A percentile compares a stretch with the other conserved stretches of the same genome.
Conservation (phyloP, 192 early-diverging fungal genomes). For the Backusella psychrophila region DNA sequence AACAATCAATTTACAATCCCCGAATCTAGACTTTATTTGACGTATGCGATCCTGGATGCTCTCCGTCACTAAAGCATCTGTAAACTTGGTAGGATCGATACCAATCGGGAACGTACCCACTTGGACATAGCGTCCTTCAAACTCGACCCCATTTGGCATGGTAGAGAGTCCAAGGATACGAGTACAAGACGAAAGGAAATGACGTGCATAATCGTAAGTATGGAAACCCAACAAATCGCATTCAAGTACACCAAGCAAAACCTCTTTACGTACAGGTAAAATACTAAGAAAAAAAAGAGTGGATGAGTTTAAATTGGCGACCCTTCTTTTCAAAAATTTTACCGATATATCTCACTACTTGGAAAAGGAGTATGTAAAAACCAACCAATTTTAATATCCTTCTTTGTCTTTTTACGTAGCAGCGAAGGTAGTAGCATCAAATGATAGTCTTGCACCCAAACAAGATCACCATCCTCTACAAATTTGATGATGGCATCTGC, state of each 20-base stretch:
- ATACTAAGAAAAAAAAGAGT: slow-evolving; percentile 46
- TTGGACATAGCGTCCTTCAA: slow-evolving; percentile 88
- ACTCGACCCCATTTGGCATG: slow-evolving; percentile 92
- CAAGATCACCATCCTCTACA: slow-evolving; percentile 84
- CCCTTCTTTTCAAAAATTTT: slow-evolving; percentile 6
- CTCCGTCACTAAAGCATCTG: slow-evolving; percentile 71
- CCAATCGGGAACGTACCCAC: slow-evolving; percentile 99
- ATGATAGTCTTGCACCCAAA: slow-evolving; percentile 97
- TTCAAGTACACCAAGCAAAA: slow-evolving; percentile 88
- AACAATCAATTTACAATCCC: slow-evolving; percentile 85
- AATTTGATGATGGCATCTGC: slow-evolving; percentile 82
- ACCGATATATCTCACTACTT: slow-evolving; percentile 92
- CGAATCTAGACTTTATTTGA: slow-evolving; percentile 77
- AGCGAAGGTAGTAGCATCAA: slow-evolving; percentile 93
- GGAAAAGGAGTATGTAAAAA: slow-evolving; percentile 99
- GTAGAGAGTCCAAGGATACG: slow-evolving; percentile 94
- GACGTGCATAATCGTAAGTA: slow-evolving; percentile 98
- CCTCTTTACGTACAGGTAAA: slow-evolving; percentile 90
- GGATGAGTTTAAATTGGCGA: not conserved
- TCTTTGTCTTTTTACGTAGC: slow-evolving; percentile 68
- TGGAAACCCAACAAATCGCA: slow-evolving; percentile 98
- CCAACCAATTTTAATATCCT: slow-evolving; percentile 94
- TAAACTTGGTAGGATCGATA: slow-evolving; percentile 94
- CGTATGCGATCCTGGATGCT: slow-evolving; percentile 74
- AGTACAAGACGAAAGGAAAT: slow-evolving; percentile 96